A percentile compares a stretch with the other conserved stretches of the same genome.
These are phyloP conservation scores for Adansonia grandidieri DNA, from an alignment of 441 rosid genomes.

Conservation along the genomic window DNA sequence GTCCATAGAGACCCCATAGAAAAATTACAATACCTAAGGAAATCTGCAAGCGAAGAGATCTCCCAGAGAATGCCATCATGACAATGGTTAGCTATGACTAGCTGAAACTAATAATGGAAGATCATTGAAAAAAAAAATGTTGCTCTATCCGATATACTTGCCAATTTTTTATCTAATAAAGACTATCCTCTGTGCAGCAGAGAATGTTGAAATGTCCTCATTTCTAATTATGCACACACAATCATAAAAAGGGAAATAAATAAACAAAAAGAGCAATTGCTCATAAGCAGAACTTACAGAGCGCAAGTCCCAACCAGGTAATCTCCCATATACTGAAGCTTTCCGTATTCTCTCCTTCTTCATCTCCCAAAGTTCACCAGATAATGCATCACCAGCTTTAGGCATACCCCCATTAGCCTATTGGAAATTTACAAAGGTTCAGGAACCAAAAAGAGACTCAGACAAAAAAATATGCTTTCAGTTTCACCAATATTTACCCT, in stretches of 20 bases:
- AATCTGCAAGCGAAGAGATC: neutral
- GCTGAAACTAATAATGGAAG: neutral
- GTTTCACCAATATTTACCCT: slow-evolving; percentile 52
- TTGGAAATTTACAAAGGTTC: slow-evolving; percentile 26
- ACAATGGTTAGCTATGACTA: slow-evolving; percentile 7
- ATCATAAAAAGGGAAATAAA: slow-evolving; percentile 4
- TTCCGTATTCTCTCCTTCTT: slow-evolving; percentile 87
- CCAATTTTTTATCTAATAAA: neutral
- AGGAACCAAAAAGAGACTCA: slow-evolving; percentile 13
- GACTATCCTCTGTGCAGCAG: neutral
- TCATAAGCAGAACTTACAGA: slow-evolving; percentile 69
- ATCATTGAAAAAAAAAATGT: neutral
- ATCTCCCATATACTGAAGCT: slow-evolving; percentile 78
- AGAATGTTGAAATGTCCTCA: neutral
- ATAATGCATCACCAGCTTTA: slow-evolving; percentile 86
- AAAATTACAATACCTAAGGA: neutral
- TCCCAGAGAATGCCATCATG: slow-evolving; percentile 8
- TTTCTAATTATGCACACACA: neutral
- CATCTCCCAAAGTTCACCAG: slow-evolving; percentile 91
- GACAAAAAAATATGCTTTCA: slow-evolving; percentile 20
- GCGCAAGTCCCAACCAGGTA: slow-evolving; percentile 94
- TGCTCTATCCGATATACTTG: neutral
- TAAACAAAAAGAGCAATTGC: neutral
- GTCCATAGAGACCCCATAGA: neutral
- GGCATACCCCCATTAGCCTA: slow-evolving; percentile 84